A percentile compares a stretch with the other conserved stretches of the same genome.
Evolutionary conservation across 2,329 filamentous ascomycete species (phyloP).

Genomic region (Cyphellophora attinorum): DNA sequence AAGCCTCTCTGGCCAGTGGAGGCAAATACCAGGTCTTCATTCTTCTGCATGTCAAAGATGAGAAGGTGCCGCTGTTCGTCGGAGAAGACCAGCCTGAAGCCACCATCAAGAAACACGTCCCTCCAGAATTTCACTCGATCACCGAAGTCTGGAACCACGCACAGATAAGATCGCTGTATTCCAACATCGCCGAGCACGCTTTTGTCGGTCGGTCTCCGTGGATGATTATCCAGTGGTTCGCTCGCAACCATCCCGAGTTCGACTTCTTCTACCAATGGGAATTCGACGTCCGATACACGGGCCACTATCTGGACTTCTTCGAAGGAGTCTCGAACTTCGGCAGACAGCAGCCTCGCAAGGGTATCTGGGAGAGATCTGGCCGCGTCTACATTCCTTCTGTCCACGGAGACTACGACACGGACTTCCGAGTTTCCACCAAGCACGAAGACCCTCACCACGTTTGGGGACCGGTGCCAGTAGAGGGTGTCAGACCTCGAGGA

Average conservation of each 20-base stretch:
- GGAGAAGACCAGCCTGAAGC: slow-evolving; percentile 52
- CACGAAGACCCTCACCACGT: slow-evolving; percentile 27
- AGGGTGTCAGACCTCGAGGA: slow-evolving; percentile 51
- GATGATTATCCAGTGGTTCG: slow-evolving; percentile 66
- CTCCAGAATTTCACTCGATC: slow-evolving; percentile 60
- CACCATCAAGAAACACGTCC: slow-evolving; percentile 51
- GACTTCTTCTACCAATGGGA: slow-evolving; percentile 85
- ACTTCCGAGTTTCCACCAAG: slow-evolving; percentile 14
- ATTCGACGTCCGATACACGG: slow-evolving; percentile 68
- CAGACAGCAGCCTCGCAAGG: slow-evolving; percentile 45
- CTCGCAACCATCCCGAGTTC: slow-evolving; percentile 66
- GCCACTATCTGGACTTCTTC: slow-evolving; percentile 73
- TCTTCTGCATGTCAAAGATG: slow-evolving; percentile 75
- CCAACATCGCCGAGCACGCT: slow-evolving; percentile 19
- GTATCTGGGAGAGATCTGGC: slow-evolving; percentile 49
- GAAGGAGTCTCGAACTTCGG: slow-evolving; percentile 51
- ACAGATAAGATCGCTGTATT: slow-evolving; percentile 19
- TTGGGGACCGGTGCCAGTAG: slow-evolving; percentile 56
- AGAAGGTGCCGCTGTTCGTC: slow-evolving; percentile 61
- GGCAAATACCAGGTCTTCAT: slow-evolving; percentile 77
- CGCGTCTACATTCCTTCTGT: slow-evolving; percentile 45
- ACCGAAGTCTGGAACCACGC: slow-evolving; percentile 59
- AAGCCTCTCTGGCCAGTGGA: slow-evolving; percentile 69
- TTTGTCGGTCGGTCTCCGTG: slow-evolving; percentile 41
- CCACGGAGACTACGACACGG: slow-evolving; percentile 38